Base-by-base conservation (phyloP, 257 asterid genomes). In the Solanum verrucosum region DNA sequence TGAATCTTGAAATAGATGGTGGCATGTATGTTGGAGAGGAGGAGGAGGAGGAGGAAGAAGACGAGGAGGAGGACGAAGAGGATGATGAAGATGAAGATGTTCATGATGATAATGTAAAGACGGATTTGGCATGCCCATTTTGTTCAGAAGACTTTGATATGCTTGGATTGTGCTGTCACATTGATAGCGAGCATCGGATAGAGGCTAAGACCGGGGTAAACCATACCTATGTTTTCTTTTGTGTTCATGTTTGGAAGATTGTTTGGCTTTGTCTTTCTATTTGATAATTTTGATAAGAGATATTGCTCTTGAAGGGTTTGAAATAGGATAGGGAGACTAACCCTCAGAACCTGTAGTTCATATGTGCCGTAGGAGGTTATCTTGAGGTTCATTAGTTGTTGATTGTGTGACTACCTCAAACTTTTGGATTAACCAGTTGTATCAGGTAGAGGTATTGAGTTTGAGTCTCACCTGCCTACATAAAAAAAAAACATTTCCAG, bases 151-250 rank as follows among this genome's bases (percentile, higher is more conserved):
- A 96, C 90, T 95, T 94, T 27, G 99, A 96, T 88, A 94, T 95
- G 40, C 93, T 96, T 5, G 99, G 96, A 23, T 90, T 96, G 90
- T 96, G 96, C 89, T 95, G 99, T 92, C 99, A 96, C 94, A 92
- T 96, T 86, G 99, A 96, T 87, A 92, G 95, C 87, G 98, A 92
- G 86, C 99, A 96, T 88, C 96, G 95, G 23, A 78, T 91, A 92
- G 99, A 95, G 92, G 98, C 92, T 75, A 95, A 92, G 89, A 93
- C 96, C 34, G 95, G 94, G 96, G 99, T 96, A 94, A 31, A 31
- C 46, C 31, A 86, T 34, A 46, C 31, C 27, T 59, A 68, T 68
- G 29, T 65, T 7, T 13, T 35, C 83, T n/a, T 89, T 84, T 63
- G 25, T 15, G 34, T 60, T 21, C 2, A 7, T 87, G 40, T 72